Base-by-base conservation (phyloP, 768 basidiomycete genomes). In the Amanita polypyramis region DNA sequence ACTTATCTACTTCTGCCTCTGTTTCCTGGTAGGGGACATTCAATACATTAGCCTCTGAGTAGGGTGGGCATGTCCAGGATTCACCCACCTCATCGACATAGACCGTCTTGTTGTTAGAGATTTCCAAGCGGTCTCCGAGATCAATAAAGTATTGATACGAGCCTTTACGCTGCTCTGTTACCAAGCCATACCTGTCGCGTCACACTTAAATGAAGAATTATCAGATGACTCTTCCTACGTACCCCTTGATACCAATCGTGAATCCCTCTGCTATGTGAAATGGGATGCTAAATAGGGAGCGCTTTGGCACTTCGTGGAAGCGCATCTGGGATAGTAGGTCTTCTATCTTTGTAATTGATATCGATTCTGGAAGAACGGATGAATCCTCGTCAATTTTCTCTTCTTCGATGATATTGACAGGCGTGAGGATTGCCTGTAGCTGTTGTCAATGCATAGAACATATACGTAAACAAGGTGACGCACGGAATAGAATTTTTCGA, bases 101-200 rank as follows among this genome's bases (percentile, higher is more conserved):
- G 5, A 71, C 68, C 4, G 89, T 87, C 58, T 77, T 77, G 43
- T 73, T 72, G 36, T 72, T 67, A 0, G 83, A 90, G 44, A 87
- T 82, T 55, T 85, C 86, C 82, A 81, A 84, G 51, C 72, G 70
- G 58, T 82, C 82, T 40, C 79, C 90, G 49, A 78, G 73, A 57
- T 88, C 89, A 30, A 80, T 76, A 51, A 96, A 93, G 58, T 91
- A 88, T 58, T 79, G 85, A 62, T 91, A 85, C 4, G 71, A 46
- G 0, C 88, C 86, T 62, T 85, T 94, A 62, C 76, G 86, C 65
- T 94, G 91, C 58, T 93, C 84, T 1, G 88, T 88, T 12, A 98
- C 75, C 37, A 95, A 65, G 7, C 88, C 83, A 62, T 95, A 99
- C 40, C 92, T 96, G 54, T 14, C 29, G 48, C 14, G 30, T 36